Evolutionary conservation across 2,329 filamentous ascomycete species (phyloP).

Genomic region (Penicillium vulpinum): DNA sequence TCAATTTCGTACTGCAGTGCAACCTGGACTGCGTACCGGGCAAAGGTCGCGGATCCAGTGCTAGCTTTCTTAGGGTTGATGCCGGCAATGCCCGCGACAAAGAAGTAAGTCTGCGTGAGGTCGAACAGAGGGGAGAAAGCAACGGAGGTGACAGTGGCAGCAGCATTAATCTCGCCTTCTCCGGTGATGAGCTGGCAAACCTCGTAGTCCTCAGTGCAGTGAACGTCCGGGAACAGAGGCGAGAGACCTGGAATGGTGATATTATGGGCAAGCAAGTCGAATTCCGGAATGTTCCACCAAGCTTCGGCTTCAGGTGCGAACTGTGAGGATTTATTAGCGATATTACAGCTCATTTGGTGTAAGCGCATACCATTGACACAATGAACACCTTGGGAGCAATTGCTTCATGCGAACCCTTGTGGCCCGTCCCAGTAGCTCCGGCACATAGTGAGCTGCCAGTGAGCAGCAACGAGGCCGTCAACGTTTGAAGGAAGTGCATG

Average conservation of each 20-base stretch:
- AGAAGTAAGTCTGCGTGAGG: conserved; percentile 67
- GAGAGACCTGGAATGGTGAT: conserved; percentile 64
- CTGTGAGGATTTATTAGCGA: conserved; percentile 37
- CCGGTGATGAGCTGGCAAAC: conserved; percentile 71
- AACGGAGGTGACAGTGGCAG: conserved; percentile 63
- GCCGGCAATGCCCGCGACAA: conserved; percentile 72
- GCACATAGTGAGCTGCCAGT: conserved; percentile 13
- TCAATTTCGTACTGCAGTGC: conserved; percentile 76
- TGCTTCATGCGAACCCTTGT: conserved; percentile 11
- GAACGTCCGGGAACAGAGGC: conserved; percentile 63
- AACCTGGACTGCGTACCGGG: conserved; percentile 70
- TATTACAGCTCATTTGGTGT: background rate
- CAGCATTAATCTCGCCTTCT: conserved; percentile 74
- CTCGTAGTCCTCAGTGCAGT: conserved; percentile 61
- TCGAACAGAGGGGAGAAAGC: conserved; percentile 64
- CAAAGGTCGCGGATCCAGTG: conserved; percentile 65
- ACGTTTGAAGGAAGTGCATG: conserved; percentile 14
- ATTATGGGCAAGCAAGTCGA: conserved; percentile 58
- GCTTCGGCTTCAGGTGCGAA: conserved; percentile 62
- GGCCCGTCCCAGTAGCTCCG: background rate
- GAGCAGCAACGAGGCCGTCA: conserved; percentile 18
- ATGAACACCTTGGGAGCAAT: conserved; percentile 46
- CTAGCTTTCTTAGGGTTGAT: conserved; percentile 68
- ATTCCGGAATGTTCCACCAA: conserved; percentile 61
- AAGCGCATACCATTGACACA: conserved; percentile 40